A percentile compares a stretch with the other conserved stretches of the same genome.
Evolutionary conservation across 139 green algal species (phyloP).

Genomic region (Edaphochlamys debaryana): DNA sequence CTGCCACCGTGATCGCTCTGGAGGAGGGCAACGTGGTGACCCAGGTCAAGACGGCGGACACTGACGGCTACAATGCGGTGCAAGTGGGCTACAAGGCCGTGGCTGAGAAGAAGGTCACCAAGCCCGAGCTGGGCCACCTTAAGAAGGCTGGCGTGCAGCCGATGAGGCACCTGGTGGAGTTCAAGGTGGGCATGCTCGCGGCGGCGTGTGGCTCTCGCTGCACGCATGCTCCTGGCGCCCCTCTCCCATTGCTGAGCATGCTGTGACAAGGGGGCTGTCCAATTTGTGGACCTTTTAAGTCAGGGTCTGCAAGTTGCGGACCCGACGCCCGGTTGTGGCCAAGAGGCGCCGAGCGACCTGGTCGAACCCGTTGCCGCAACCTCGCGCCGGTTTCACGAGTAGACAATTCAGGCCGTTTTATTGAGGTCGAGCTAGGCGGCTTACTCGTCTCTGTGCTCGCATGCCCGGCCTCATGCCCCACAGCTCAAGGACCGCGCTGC

Average conservation of each 20-base stretch:
- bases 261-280: too few species aligned
- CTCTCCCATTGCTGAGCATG: too few species aligned
- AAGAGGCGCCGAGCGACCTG: too few species aligned
- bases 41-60: constrained; percentile 91
- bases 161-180: constrained; percentile 92
- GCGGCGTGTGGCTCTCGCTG: too few species aligned
- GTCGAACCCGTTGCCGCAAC: too few species aligned
- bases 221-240: too few species aligned
- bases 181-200: constrained; percentile 83
- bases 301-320: too few species aligned
- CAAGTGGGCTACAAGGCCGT: constrained; percentile 83
- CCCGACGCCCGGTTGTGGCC: neutral
- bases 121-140: constrained; percentile 94
- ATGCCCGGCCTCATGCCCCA: too few species aligned
- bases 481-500: constrained; percentile 71
- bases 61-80: constrained; percentile 95
- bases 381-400: too few species aligned
- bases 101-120: constrained; percentile 85
- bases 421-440: neutral
- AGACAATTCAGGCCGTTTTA: neutral
- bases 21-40: constrained; percentile 95
- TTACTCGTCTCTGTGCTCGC: too few species aligned
- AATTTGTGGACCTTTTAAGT: too few species aligned
- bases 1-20: constrained; percentile 93
- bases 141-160: constrained; percentile 84